A percentile compares a stretch with the other conserved stretches of the same genome.
Conservation (phyloP, 805 yeast species). For the Lipomyces anomalus region DNA sequence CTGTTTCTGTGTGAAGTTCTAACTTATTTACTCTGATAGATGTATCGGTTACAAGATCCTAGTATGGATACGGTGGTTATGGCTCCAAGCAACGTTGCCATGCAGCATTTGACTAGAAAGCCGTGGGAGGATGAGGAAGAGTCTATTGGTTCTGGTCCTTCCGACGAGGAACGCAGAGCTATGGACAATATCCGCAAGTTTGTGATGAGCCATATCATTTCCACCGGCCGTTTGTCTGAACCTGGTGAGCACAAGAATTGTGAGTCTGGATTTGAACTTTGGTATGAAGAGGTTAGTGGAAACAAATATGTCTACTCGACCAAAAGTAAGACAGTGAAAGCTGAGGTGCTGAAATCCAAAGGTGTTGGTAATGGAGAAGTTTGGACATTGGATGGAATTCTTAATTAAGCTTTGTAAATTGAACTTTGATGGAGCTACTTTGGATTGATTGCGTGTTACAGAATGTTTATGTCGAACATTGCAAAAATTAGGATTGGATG, state of each 20-base stretch:
- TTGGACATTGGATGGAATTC: constrained; percentile 25
- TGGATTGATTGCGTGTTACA: too few relatives aligned
- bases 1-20: not conserved
- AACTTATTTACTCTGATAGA: constrained; percentile 1
- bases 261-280: constrained; percentile 15
- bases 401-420: constrained; percentile 2
- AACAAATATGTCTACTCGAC: constrained; percentile 13
- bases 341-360: constrained; percentile 21
- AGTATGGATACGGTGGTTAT: constrained; percentile 47
- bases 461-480: too few relatives aligned
- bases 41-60: constrained; percentile 42
- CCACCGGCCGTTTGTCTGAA: constrained; percentile 19
- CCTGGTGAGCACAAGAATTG: constrained; percentile 12
- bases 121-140: constrained; percentile 81
- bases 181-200: constrained; percentile 51
- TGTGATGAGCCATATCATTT: constrained; percentile 57
- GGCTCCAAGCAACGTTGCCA: constrained; percentile 66
- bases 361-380: constrained; percentile 31
- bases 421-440: not conserved
- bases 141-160: constrained; percentile 35
- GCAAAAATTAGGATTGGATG: too few relatives aligned
- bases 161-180: constrained; percentile 46
- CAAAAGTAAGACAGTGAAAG: constrained; percentile 11
- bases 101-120: constrained; percentile 46
- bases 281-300: constrained; percentile 17